Conservation (phyloP, 2,329 filamentous ascomycete species). For the Sporothrix inflata region DNA sequence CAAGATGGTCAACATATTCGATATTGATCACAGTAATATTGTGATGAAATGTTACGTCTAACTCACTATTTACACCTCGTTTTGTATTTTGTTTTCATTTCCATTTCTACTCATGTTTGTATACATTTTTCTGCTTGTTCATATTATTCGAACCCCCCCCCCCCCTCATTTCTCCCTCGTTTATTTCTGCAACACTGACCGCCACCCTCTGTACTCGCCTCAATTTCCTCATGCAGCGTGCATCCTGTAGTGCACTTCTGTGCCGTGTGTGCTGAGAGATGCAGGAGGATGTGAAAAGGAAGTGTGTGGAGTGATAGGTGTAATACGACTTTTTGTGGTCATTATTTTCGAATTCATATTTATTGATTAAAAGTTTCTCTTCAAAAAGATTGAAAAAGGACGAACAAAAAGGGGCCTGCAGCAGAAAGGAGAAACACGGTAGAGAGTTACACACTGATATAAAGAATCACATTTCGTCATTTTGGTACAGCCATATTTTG, state of each 20-base stretch:
- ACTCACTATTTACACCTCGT: no score
- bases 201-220: neutral
- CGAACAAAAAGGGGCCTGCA: neutral
- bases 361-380: no score
- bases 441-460: neutral
- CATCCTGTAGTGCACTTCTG: neutral
- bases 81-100: no score
- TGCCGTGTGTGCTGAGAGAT: slow-evolving; percentile 10
- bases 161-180: neutral
- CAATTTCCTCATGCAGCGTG: slow-evolving; percentile 8
- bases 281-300: neutral
- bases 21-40: no score
- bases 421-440: neutral
- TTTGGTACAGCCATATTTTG: neutral
- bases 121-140: no score
- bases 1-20: no score
- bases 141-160: no score
- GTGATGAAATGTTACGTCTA: no score
- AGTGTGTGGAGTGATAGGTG: neutral
- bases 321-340: no score
- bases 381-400: no score
- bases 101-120: no score
- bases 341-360: no score
- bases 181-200: slow-evolving; percentile 3
- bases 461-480: neutral